phyloP scores from a whole-genome alignment of 768 basidiomycete species.

The Cystobasidium ongulense region DNA sequence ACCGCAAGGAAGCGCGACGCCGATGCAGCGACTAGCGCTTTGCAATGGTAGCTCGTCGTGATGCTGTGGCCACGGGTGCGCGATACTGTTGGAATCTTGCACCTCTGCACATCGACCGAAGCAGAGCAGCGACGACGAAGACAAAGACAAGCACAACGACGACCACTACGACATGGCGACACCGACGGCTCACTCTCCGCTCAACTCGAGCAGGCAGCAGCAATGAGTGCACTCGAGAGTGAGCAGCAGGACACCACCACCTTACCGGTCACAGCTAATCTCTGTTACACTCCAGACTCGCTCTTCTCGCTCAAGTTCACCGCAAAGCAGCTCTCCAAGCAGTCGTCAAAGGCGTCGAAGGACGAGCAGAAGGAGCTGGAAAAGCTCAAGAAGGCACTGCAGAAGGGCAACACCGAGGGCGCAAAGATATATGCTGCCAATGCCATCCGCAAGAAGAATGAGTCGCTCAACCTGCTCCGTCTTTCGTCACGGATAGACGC shows the following conservation, averaged over 20 bases:
- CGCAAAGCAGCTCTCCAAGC: constrained; percentile 83
- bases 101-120: no score
- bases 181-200: neutral
- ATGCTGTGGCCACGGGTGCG: no score
- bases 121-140: no score
- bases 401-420: constrained; percentile 92
- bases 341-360: constrained; percentile 95
- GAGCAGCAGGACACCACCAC: neutral
- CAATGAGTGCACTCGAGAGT: constrained; percentile 28
- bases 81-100: no score
- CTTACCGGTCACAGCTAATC: neutral
- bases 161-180: neutral
- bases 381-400: constrained; percentile 91
- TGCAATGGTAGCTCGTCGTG: no score
- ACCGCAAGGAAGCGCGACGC: no score
- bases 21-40: no score
- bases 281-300: neutral
- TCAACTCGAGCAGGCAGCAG: neutral
- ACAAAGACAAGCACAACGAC: no score
- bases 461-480: constrained; percentile 80
- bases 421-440: constrained; percentile 97
- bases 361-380: constrained; percentile 83
- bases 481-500: constrained; percentile 89
- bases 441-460: constrained; percentile 95
- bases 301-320: constrained; percentile 63